phyloP scores from a whole-genome alignment of 768 basidiomycete genomes.

The Tricholoma bakamatsutake region DNA sequence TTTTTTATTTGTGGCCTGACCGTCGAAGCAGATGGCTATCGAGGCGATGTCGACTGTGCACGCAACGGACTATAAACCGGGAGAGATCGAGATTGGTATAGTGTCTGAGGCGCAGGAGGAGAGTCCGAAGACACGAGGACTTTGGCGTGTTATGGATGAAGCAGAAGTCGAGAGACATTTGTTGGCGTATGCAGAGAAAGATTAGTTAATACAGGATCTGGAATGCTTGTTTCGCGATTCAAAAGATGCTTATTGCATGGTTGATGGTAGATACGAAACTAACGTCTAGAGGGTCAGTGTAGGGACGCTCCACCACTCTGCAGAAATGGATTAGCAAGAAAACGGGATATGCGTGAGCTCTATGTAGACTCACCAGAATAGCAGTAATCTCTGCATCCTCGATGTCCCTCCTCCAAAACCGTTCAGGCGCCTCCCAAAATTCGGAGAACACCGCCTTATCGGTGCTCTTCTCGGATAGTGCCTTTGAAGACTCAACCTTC shows the following conservation, averaged over 20 bases:
- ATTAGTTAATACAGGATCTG: conserved; percentile 36
- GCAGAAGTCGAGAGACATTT: conserved; percentile 75
- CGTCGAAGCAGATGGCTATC: conserved; percentile 70
- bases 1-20: not conserved
- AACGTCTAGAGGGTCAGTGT: conserved; percentile 15
- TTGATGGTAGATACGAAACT: not conserved
- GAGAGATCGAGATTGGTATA: conserved; percentile 95
- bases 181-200: conserved; percentile 86
- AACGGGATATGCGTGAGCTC: not conserved
- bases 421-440: conserved; percentile 66
- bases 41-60: conserved; percentile 93
- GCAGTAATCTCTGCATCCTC: conserved; percentile 60
- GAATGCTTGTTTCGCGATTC: not conserved
- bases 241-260: not conserved
- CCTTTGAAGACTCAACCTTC: conserved; percentile 24
- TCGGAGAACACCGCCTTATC: conserved; percentile 25
- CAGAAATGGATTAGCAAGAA: conserved; percentile 2
- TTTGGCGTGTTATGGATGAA: conserved; percentile 76
- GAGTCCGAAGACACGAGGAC: conserved; percentile 59
- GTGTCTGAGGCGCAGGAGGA: conserved; percentile 76
- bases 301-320: conserved; percentile 70
- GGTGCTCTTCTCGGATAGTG: conserved; percentile 10
- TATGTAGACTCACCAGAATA: conserved; percentile 43
- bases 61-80: conserved; percentile 92
- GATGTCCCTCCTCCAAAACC: conserved; percentile 49